Evolutionary conservation across 164 flowering plant genomes (phyloP), one percentile per base, ranked within the genome.

Genomic region (Stephania japonica): DNA sequence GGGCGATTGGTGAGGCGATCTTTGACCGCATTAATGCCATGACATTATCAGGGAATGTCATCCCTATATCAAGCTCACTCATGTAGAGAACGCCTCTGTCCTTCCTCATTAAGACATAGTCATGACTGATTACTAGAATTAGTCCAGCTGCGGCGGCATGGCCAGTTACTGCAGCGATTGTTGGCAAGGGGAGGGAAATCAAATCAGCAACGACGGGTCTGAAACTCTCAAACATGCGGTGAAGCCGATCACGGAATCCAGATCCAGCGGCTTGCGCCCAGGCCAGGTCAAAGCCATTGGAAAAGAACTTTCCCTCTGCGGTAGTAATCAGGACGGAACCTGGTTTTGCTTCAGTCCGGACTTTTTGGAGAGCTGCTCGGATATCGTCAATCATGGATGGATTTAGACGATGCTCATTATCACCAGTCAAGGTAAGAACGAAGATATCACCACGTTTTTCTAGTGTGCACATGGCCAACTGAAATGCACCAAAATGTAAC

Each of bases 61-160:
- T 63, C 47, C 85, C 85, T 16, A 90, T 90, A 65, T 94, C 89
- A 18, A 90, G 76, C 85, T 94, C 98, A 75, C 97, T 89, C 97
- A 92, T 88, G 84, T 94, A 94, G 5, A 94, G 76, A 49, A 92
- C 75, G 2, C 97, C 93, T 24, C 32, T 85, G 76, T 88, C 97
- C 18, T 73, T 80, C 70, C 93, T 75, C 98, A 92, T 92, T 18
- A 87, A 24, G 0, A 89, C 75, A 72, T 92, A 88, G 80, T 94
- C 98, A 78, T 94, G 98, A 75, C 83, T 61, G 7, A 92, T 70
- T 0, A 91, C 98, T 2, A 92, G 76, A 7, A 85, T 26, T 72
- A 86, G 76, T 0, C 97, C 98, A n/a, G 86, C 93, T 8, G 94
- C 97, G 5, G 91, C 84, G 23, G 97, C 93, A 80, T 94, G 97